Conservation (phyloP, 2,329 filamentous ascomycete genomes). For the Malbranchea cinnamomea region DNA sequence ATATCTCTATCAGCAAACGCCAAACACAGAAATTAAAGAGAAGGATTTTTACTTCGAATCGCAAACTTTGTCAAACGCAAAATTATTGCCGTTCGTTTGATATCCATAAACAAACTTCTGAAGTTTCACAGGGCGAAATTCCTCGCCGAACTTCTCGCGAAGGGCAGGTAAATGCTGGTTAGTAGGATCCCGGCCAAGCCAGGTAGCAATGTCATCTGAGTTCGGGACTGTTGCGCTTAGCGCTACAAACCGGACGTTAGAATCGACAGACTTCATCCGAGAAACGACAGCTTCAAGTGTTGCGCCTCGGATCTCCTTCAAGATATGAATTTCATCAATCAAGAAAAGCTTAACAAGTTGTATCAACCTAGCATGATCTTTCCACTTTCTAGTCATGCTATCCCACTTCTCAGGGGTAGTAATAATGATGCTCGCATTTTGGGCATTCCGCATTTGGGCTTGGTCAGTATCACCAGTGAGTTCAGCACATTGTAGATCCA, state of each 20-base stretch:
- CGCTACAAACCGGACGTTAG: conserved; percentile 63
- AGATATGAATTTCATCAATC: conserved; percentile 77
- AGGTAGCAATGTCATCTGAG: conserved; percentile 61
- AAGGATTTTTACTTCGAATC: conserved; percentile 36
- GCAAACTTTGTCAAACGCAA: conserved; percentile 57
- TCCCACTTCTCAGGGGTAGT: conserved; percentile 90
- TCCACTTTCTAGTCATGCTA: conserved; percentile 75
- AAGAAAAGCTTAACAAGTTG: conserved; percentile 64
- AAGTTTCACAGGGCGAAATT: conserved; percentile 63
- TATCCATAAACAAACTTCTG: conserved; percentile 66
- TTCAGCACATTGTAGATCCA: conserved; percentile 58
- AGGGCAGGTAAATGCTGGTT: conserved; percentile 49
- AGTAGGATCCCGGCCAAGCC: conserved; percentile 54
- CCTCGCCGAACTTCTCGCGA: conserved; percentile 59
- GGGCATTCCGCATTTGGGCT: conserved; percentile 50
- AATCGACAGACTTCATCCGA: conserved; percentile 68
- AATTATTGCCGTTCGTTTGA: conserved; percentile 51
- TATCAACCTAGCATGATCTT: conserved; percentile 60
- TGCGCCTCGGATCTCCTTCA: conserved; percentile 65
- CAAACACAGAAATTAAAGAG: not conserved
- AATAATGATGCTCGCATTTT: conserved; percentile 65
- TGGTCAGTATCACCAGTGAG: conserved; percentile 68
- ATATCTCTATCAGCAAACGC: conserved; percentile 3
- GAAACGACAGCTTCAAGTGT: conserved; percentile 74
- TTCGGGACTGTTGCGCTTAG: conserved; percentile 76